Base-by-base conservation (phyloP, 768 basidiomycete genomes). In the Astraeus odoratus region DNA sequence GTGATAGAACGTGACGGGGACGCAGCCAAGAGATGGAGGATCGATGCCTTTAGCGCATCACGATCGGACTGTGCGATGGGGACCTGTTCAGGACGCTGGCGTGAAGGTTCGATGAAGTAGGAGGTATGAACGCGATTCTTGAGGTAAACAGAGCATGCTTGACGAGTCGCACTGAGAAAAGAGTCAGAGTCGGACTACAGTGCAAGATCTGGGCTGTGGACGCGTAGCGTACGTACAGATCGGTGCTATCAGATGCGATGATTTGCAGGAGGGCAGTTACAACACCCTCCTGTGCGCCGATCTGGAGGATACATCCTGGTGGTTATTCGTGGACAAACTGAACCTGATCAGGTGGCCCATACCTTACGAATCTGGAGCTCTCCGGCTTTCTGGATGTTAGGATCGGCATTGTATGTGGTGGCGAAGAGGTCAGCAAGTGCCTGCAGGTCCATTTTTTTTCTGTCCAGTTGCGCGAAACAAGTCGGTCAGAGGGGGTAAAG, bases 291-390 rank as follows among this genome's bases (percentile, higher is more conserved):
- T 89, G 78, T 47, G 74, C 73, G 41, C 78, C 79, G 61, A 92
- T 74, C 90, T 92, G 53, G n/a, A 39, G 33, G 39, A 49, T 37
- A 20, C 34, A 44, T 37, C 42, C 38, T 19, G 36, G 34, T 25
- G 42, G 43, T 42, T 39, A 12, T 36, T 37, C 50, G 25, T 25
- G 29, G 42, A 15, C 39, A 30, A 31, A 23, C 39, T 39, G 4
- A 15, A 18, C 9, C 39, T 31, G 19, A 27, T 9, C 1, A 0
- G 20, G 36, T 54, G 20, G 19, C 38, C 53, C 60, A 9, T 19
- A 88, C 91, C 75, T 86, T 90, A 55, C 87, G 81, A 57, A 95
- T 86, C 63, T 93, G 79, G 24, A 93, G 77, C 64, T 95, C 91
- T 36, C 82, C 86, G 29, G 86, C 71, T 58, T 88, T 88, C 53